Base-by-base conservation (phyloP, 1,284 basidiomycete genomes). In the Vanrija pseudolonga region DNA sequence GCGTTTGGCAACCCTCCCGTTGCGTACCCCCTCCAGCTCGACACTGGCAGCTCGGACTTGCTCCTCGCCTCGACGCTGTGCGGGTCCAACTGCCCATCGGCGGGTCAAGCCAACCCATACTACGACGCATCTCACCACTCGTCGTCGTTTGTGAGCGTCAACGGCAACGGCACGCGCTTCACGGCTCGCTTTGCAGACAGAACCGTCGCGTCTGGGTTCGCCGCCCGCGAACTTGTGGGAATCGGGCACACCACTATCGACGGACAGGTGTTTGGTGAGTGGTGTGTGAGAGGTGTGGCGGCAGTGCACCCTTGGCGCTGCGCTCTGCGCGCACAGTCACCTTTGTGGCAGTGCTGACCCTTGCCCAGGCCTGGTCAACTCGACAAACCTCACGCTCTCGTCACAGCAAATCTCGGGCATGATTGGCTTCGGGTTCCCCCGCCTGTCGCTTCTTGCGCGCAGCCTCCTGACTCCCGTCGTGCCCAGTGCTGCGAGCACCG, bases 361-460 rank as follows among this genome's bases (percentile, higher is more conserved):
- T 14, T 15, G 7, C 11, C 4, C 53, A 58, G 71, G 72, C 7
- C 17, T 76, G 19, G 65, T 76, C 60, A 72, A 68, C 50, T 32
- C 63, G 19, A 78, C 77, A 19, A 77, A 74, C 43, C 61, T 78
- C 36, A 74, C 75, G 1, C 55, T 77, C 32, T 51, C 62, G 1
- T 55, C 59, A 3, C 71, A 77, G 55, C 66, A 69, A 18, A 69
- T 76, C 18, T 73, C 73, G 6, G 77, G 77, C 3, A 68, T 78
- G 22, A 43, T 77, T 5, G 77, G 77, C 6, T 55, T 78, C 1
- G 77, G 76, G 7, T 78, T 78, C 52, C 72, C 77, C 0, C 60
- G 77, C 19, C 52, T 71, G 40, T 71, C 71, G 20, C 45, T 51
- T 0, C 19, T 72, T 4, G 28, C 64, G 0, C 53, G 59, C 0